Evolutionary conservation across 805 yeast genomes (phyloP), one percentile per base, ranked within the genome.

Genomic region (Candida koratica): DNA sequence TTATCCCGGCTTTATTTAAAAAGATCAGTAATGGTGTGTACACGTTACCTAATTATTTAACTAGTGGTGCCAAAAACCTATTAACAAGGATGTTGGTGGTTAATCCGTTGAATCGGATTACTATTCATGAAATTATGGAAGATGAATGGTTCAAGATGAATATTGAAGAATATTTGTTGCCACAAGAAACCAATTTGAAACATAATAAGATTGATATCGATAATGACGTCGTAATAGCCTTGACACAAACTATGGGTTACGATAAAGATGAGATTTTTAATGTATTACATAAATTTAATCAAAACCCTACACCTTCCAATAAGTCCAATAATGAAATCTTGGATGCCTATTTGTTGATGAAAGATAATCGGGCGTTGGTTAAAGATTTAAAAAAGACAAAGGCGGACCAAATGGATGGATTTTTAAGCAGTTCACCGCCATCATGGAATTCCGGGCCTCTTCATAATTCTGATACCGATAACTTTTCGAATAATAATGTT

Each of bases 11-110:
- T 1, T 69, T 89, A 44, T 89, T 90, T 69, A 88, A 88, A 58
- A 87, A 88, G 53, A 90, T 89, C 53, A 78, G 87, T 53, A 84
- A 86, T 53, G 97, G 97, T 60, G 90, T 87, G 35, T 90, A 88
- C 61, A 79, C 94, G 0, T 69, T 89, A 42, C 97, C 97, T 13
- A 84, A 83, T 49, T 88, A 82, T 55, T 66, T 89, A 42, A 82
- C 95, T 14, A 69, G 77, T 0, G 97, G 96, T 4, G 95, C 97
- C 3, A 81, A 86, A 49, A 77, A 78, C 49, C 61, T 89, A 48
- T 73, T 89, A 42, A 83, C 89, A 25, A 77, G 82, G 55, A 90
- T 90, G 97, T 73, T 89, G 39, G 95, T 89, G 44, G 97, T 90
- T 18, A 88, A 89, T 55, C 97, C 97, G 23, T 69, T 89, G 55